A percentile compares a stretch with the other conserved stretches of the same genome.
phyloP scores from a whole-genome alignment of 2,329 filamentous ascomycete genomes.

The Eurotiales sp. region DNA sequence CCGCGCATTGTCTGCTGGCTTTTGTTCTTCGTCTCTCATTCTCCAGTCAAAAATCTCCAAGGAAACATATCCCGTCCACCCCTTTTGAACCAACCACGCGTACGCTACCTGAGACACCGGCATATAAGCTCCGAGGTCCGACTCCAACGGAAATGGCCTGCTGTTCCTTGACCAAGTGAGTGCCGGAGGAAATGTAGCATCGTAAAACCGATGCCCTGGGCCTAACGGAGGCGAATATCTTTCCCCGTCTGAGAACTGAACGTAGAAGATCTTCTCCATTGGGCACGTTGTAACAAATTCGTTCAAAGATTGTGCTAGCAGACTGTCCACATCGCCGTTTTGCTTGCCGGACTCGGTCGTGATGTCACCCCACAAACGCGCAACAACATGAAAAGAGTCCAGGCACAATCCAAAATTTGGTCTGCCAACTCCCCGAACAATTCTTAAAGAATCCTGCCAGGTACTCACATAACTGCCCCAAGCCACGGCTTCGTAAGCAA shows the following conservation, averaged over 20 bases:
- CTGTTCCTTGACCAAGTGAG: conserved; percentile 20
- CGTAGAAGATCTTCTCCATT: background rate
- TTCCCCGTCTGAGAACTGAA: conserved; percentile 29
- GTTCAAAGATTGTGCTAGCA: background rate
- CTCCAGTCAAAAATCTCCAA: conserved; percentile 23
- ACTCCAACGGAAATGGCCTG: conserved; percentile 24
- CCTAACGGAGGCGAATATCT: conserved; percentile 19
- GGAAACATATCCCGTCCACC: conserved; percentile 22
- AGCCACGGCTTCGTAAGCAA: conserved; percentile 26
- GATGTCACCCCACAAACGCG: conserved; percentile 25
- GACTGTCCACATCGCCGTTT: background rate
- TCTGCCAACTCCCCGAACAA: conserved; percentile 23
- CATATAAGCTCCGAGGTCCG: conserved; percentile 11
- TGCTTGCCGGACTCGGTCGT: conserved; percentile 14
- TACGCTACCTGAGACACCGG: conserved; percentile 17
- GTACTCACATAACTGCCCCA: conserved; percentile 24
- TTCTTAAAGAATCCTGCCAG: conserved; percentile 25
- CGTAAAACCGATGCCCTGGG: conserved; percentile 18
- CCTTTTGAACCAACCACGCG: conserved; percentile 19
- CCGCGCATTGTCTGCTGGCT: conserved; percentile 8
- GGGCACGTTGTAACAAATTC: background rate
- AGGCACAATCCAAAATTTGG: conserved; percentile 30
- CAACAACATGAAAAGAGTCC: conserved; percentile 27
- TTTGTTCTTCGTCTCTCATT: conserved; percentile 16
- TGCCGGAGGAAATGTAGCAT: conserved; percentile 5